Evolutionary conservation across 139 green algal genomes (phyloP), one percentile per base, ranked within the genome.

Genomic region (Chlorella sp.): DNA sequence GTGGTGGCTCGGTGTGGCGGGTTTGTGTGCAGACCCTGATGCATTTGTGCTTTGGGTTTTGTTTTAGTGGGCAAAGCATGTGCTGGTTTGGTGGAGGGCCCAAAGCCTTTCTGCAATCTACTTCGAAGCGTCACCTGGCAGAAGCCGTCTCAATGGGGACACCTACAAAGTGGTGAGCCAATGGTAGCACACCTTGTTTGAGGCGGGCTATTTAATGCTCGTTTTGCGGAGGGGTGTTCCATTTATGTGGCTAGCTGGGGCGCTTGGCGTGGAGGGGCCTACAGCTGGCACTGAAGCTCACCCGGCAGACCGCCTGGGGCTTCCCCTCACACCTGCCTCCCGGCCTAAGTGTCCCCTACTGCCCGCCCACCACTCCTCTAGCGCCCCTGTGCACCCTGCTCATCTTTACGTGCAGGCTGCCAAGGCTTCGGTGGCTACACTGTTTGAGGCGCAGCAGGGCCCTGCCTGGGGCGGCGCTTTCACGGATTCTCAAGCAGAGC

Each of bases 91-190:
- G n/a, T n/a, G 48, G 48, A 57, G 48, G 48, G 48, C 48, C 48
- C 48, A 57, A 57, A 57, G 48, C 48, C 48, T 57, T 57, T 11
- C 32, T 36, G 69, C 14, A n/a, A 78, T 34, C 24, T 22, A 78
- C 9, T 22, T n/a, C 69, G 64, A 88, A 88, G 68, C 39, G 36
- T 11, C 30, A 30, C 12, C 37, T 88, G 39, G 28, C 19, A 16
- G 66, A 66, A 66, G 66, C 66, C 9, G 26, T 37, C 83, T 88
- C 39, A 40, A 39, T 60, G 53, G 60, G 34, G 82, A 87, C 4
- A 87, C 57, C 0, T 87, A 64, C 82, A 87, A 87, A 32, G 37
- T 42, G 48, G 53, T 86, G 81, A 69, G 80, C 9, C n/a, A n/a
- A n/a, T n/a, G 36, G 14, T 19, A 30, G 34, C 1, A 30, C 1